Conservation (phyloP, 2,329 filamentous ascomycete species). For the Canariomyces notabilis region DNA sequence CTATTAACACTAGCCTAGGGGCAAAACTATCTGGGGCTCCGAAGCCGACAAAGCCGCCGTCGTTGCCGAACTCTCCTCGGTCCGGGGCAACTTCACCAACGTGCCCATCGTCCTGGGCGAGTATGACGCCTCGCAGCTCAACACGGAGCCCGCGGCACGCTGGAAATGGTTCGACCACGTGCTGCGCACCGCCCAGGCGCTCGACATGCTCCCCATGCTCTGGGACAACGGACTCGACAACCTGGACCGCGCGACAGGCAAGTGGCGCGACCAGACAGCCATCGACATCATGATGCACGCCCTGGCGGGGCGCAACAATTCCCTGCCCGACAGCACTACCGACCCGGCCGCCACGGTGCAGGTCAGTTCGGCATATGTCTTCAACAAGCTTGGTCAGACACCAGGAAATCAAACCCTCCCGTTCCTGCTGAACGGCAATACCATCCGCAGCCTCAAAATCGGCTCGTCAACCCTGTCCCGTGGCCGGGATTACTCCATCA, state of each 20-base stretch:
- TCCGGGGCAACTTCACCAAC: constrained; percentile 50
- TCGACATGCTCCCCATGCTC: constrained; percentile 46
- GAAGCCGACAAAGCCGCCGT: constrained; percentile 47
- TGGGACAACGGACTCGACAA: constrained; percentile 58
- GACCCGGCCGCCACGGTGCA: constrained; percentile 43
- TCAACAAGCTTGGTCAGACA: constrained; percentile 43
- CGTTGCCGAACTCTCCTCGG: constrained; percentile 43
- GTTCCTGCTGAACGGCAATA: constrained; percentile 52
- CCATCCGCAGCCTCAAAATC: constrained; percentile 37
- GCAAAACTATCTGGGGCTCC: constrained; percentile 56
- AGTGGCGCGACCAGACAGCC: constrained; percentile 47
- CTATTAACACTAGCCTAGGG: constrained; percentile 34
- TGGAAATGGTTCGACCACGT: constrained; percentile 56
- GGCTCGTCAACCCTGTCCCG: constrained; percentile 32
- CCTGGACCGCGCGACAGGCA: constrained; percentile 43
- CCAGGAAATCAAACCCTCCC: constrained; percentile 41
- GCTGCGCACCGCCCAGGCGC: constrained; percentile 42
- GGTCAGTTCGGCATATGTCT: constrained; percentile 49
- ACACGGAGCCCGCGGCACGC: constrained; percentile 49
- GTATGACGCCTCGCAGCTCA: constrained; percentile 46
- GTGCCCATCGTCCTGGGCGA: constrained; percentile 55
- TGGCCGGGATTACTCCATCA: constrained; percentile 44
- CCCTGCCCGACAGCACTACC: constrained; percentile 46
- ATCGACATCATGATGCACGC: constrained; percentile 45
- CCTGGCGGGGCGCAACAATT: constrained; percentile 39